These are phyloP conservation scores for Talaromyces atroroseus DNA, from an alignment of 2,329 filamentous ascomycete species.

Conservation along the genomic window DNA sequence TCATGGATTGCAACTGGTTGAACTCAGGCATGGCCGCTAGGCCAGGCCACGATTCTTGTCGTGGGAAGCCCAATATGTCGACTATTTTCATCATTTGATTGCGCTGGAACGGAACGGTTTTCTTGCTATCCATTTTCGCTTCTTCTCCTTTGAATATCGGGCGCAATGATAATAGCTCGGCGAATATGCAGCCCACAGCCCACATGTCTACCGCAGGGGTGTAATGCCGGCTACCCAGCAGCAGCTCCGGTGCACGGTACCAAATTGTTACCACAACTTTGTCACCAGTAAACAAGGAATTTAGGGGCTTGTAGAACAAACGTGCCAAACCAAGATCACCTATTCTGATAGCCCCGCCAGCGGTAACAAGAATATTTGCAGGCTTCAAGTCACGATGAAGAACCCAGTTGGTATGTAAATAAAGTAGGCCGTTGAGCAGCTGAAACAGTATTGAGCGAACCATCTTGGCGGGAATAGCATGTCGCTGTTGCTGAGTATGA, in stretches of 20 bases:
- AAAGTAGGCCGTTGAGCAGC: slow-evolving; percentile 87
- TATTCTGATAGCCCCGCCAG: slow-evolving; percentile 82
- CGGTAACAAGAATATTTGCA: slow-evolving; percentile 98
- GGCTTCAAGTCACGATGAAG: slow-evolving; percentile 95
- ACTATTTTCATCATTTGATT: slow-evolving; percentile 99
- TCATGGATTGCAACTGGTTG: slow-evolving; percentile 56
- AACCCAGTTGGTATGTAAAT: slow-evolving; percentile 95
- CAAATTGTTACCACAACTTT: slow-evolving; percentile 99
- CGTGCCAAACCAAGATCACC: slow-evolving; percentile 89
- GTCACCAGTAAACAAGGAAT: slow-evolving; percentile 86
- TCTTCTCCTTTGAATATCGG: slow-evolving; percentile 99
- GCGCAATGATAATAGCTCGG: slow-evolving; percentile 79
- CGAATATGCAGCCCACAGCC: slow-evolving; percentile 97
- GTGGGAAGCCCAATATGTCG: slow-evolving; percentile 88
- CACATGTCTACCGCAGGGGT: slow-evolving; percentile 95
- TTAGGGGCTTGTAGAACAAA: slow-evolving; percentile 87
- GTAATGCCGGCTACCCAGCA: slow-evolving; percentile 91
- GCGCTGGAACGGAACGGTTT: slow-evolving; percentile 91
- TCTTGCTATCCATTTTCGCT: slow-evolving; percentile 98
- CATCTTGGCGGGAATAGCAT: slow-evolving; percentile 80
- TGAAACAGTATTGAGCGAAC: slow-evolving; percentile 95
- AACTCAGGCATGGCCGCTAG: slow-evolving; percentile 84
- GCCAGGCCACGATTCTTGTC: slow-evolving; percentile 81
- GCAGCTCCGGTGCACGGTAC: slow-evolving; percentile 92
- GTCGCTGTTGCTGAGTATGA: slow-evolving; percentile 81